Percentiles rank a stretch among this genome's conserved stretches.
phyloP scores from a whole-genome alignment of 495 filamentous ascomycete species.

The Aspergillus bridgeri region DNA sequence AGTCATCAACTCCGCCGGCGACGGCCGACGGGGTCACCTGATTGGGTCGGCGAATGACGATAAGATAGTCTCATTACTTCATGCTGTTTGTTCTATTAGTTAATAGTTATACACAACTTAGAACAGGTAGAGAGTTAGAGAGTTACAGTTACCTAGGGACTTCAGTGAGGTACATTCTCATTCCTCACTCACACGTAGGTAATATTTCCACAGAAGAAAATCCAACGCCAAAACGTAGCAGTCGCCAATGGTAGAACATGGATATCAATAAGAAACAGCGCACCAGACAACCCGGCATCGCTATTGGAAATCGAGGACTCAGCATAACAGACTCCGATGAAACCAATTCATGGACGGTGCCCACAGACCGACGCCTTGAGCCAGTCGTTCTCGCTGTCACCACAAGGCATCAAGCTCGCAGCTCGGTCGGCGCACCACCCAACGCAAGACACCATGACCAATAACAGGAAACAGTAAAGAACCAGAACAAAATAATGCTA shows the following conservation, averaged over 20 bases:
- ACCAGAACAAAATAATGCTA: conserved; percentile 30
- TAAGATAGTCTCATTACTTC: no score
- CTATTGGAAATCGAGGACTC: conserved; percentile 18
- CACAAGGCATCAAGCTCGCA: neutral
- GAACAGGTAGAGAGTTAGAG: no score
- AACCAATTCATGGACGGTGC: no score
- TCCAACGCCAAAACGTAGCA: conserved; percentile 33
- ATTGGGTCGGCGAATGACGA: neutral
- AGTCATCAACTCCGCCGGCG: no score
- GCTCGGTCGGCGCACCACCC: neutral
- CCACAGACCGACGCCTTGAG: no score
- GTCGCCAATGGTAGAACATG: conserved; percentile 35
- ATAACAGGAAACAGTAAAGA: conserved; percentile 35
- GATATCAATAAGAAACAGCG: conserved; percentile 37
- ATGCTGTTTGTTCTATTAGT: no score
- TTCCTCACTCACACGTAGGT: no score
- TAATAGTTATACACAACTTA: no score
- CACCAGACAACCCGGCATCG: conserved; percentile 19
- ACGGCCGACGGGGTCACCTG: neutral
- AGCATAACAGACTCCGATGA: conserved; percentile 17
- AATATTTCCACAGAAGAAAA: neutral
- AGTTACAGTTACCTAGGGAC: no score
- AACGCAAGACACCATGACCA: neutral
- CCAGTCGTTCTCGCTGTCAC: no score
- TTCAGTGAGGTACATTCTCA: no score